Evolutionary conservation across 2,329 filamentous ascomycete genomes (phyloP), one percentile per base, ranked within the genome.

Genomic region (Phialemonium atrogriseum): DNA sequence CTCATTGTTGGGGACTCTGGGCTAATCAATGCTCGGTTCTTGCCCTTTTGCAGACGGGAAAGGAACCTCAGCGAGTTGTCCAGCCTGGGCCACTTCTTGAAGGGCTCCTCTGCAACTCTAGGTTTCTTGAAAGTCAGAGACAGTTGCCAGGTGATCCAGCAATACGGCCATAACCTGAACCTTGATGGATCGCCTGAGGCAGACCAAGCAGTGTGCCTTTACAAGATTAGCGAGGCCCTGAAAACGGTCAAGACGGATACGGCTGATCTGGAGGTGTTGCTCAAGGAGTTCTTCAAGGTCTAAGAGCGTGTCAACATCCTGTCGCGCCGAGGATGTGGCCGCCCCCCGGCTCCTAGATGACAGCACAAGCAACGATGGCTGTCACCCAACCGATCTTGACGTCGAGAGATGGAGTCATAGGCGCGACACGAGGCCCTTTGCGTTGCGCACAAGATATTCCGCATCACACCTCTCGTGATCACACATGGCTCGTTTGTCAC

Each of bases 121-220:
- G 91, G 91, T 27, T 73, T 96, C 34, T 80, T 74, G 49, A 93
- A 93, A 58, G 82, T 98, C 48, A 84, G 86, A 56, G 87, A 95
- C 51, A 81, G 77, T 40, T 98, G 91, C 63, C 88, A 96, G 62
- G 87, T 93, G 68, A 95, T 98, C 49, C 89, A 98, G 59, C 82
- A 94, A 51, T 93, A 80, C 55, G 89, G 89, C 44, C 82, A 83
- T 49, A 69, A 73, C 48, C 85, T 88, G 59, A 87, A 89, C 46
- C 74, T 84, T 38, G 80, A 83, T 25, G 87, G 87, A 24, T 70
- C 66, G 5, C 62, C 67, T 35, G 77, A 85, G 51, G 62, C 66
- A 2, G 77, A 93, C 47, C 68, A 80, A 37, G 64, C 77, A 3
- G 62, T 76, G 29, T 86, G 80, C 48, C 66, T 95, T 21, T 58